Conservation (phyloP, 495 filamentous ascomycete species). For the Hyaloscypha finlandica region DNA sequence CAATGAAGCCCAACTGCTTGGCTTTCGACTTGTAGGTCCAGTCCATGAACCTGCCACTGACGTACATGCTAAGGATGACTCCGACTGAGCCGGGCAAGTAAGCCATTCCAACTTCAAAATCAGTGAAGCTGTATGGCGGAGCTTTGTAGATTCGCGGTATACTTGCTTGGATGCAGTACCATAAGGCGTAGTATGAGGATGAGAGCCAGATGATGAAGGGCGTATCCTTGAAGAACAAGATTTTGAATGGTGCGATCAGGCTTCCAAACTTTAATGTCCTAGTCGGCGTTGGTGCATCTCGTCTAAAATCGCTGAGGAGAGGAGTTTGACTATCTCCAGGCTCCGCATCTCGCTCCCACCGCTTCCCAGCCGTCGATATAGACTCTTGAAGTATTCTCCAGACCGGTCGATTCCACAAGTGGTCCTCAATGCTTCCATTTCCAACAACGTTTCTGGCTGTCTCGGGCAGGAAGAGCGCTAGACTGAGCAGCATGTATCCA, state of each 20-base stretch:
- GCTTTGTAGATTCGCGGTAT: constrained; percentile 39
- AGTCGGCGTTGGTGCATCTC: no score
- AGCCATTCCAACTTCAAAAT: constrained; percentile 43
- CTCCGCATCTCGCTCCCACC: no score
- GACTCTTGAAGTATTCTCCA: no score
- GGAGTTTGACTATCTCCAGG: no score
- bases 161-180: constrained; percentile 5
- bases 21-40: constrained; percentile 32
- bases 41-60: constrained; percentile 28
- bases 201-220: constrained; percentile 3
- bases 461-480: constrained; percentile 10
- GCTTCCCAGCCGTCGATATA: no score
- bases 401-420: not conserved
- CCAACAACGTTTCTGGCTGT: constrained; percentile 8
- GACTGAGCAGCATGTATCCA: not conserved
- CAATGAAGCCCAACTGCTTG: constrained; percentile 1
- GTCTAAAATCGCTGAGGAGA: no score
- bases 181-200: not conserved
- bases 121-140: constrained; percentile 59
- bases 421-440: constrained; percentile 12
- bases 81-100: constrained; percentile 28
- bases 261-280: not conserved
- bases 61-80: not conserved
- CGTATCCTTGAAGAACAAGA: constrained; percentile 1
- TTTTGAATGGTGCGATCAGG: not conserved